These are phyloP conservation scores for Phytomonas francai DNA, from an alignment of 208 protist species.

Conservation along the genomic window DNA sequence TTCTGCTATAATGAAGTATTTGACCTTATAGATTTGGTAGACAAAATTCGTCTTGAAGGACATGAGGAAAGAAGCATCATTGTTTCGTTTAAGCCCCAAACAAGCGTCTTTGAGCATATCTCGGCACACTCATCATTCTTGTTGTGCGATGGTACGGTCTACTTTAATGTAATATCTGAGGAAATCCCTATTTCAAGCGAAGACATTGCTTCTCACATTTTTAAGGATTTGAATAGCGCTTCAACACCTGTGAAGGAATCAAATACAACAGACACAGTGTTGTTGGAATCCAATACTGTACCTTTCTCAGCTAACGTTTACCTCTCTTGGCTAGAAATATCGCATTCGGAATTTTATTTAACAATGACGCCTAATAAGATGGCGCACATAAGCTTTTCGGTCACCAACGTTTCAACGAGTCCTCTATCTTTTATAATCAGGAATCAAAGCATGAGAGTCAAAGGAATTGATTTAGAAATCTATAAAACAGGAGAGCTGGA, in stretches of 20 bases:
- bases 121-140: slow-evolving; percentile 25
- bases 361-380: slow-evolving; percentile 73
- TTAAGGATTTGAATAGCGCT: background rate
- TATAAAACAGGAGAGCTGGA: slow-evolving; percentile 77
- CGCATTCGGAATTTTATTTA: slow-evolving; percentile 44
- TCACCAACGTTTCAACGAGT: slow-evolving; percentile 56
- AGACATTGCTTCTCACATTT: background rate
- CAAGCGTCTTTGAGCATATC: slow-evolving; percentile 41
- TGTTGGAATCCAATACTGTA: slow-evolving; percentile 32
- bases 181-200: background rate
- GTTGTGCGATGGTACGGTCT: slow-evolving; percentile 32
- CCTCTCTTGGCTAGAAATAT: slow-evolving; percentile 61
- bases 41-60: slow-evolving; percentile 24
- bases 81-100: slow-evolving; percentile 45
- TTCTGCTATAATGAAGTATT: slow-evolving; percentile 51
- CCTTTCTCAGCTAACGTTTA: slow-evolving; percentile 61
- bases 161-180: slow-evolving; percentile 20
- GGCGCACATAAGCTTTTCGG: slow-evolving; percentile 55
- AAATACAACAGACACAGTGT: background rate
- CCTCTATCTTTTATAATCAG: slow-evolving; percentile 73
- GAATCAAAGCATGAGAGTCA: slow-evolving; percentile 44
- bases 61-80: slow-evolving; percentile 45
- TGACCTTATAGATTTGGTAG: slow-evolving; percentile 45
- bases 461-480: slow-evolving; percentile 50
- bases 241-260: background rate